phyloP scores from a whole-genome alignment of 2,329 filamentous ascomycete species.

The Pseudocercospora macadamiae region DNA sequence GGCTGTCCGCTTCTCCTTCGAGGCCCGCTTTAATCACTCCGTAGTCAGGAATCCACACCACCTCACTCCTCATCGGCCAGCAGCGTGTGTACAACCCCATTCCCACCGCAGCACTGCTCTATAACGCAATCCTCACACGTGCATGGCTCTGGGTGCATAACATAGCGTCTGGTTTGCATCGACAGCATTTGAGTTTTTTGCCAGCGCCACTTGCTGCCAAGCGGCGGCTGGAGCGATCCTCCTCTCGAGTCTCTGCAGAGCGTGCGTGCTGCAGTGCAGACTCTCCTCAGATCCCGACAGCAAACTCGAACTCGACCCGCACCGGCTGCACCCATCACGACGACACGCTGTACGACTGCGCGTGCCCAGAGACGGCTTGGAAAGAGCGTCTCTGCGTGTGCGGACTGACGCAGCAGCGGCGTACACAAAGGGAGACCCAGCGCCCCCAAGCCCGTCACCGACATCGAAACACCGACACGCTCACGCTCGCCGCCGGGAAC shows the following conservation, averaged over 20 bases:
- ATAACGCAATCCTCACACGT: neutral
- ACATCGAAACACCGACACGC: too few species aligned
- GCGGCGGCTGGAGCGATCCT: conserved; percentile 3
- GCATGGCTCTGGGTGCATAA: neutral
- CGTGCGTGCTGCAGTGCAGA: too few species aligned
- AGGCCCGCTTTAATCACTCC: neutral
- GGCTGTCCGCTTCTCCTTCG: neutral
- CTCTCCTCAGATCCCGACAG: neutral
- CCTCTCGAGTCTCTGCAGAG: neutral
- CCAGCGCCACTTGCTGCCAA: conserved; percentile 2
- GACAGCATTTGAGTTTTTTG: neutral
- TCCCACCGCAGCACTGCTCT: neutral
- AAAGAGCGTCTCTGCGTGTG: conserved; percentile 4
- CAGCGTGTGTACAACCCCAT: neutral
- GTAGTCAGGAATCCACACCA: neutral
- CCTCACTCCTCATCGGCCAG: neutral
- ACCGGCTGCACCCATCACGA: neutral
- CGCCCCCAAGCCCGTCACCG: conserved; percentile 1
- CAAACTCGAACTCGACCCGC: conserved; percentile 1
- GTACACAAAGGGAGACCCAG: neutral
- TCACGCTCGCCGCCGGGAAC: neutral
- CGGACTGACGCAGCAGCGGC: conserved; percentile 9
- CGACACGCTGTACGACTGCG: neutral
- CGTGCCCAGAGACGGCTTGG: neutral
- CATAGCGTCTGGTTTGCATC: neutral